Conservation (phyloP, 306 rosid genomes). For the Quillaja saponaria region DNA sequence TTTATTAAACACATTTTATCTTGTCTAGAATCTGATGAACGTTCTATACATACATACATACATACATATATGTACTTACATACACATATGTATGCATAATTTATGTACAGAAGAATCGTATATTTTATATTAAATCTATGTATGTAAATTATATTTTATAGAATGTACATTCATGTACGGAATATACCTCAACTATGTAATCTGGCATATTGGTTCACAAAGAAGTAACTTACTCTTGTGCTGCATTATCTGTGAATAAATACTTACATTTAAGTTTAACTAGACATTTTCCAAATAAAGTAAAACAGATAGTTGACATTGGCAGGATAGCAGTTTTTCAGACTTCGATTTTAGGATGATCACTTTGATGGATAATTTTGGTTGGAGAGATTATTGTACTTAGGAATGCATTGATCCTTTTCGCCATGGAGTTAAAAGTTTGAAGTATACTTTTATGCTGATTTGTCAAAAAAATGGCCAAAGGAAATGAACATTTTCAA, state of each 20-base stretch:
- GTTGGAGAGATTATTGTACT: conserved; percentile 14
- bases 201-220: conserved; percentile 8
- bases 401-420: conserved; percentile 11
- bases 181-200: too few relatives aligned
- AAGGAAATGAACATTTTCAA: conserved; percentile 19
- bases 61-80: too few relatives aligned
- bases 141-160: too few relatives aligned
- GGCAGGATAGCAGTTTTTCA: not conserved
- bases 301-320: conserved; percentile 14
- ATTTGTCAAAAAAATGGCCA: conserved; percentile 27
- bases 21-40: too few relatives aligned
- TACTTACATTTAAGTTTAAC: conserved; percentile 8
- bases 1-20: too few relatives aligned
- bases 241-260: conserved; percentile 18
- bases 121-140: too few relatives aligned
- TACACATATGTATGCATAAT: too few relatives aligned
- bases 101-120: too few relatives aligned
- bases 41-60: too few relatives aligned
- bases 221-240: conserved; percentile 7
- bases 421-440: conserved; percentile 13
- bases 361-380: not conserved
- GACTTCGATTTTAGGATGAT: not conserved
- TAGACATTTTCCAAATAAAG: conserved; percentile 20
- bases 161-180: too few relatives aligned
- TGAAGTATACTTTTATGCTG: conserved; percentile 19